Evolutionary conservation across 2,329 filamentous ascomycete genomes (phyloP).

Genomic region (Alternaria dauci): DNA sequence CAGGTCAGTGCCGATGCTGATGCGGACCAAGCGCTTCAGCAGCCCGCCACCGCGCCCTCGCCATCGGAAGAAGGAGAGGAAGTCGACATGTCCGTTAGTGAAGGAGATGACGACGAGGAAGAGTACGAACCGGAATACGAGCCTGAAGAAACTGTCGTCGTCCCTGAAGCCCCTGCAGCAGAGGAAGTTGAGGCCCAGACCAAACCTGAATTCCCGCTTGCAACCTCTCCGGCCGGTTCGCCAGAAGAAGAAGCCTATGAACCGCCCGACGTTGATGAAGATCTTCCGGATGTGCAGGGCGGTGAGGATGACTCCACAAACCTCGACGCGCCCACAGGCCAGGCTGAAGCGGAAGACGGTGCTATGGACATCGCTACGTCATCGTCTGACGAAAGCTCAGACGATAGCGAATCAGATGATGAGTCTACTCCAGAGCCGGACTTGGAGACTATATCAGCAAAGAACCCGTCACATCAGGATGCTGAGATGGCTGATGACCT

Average conservation of each 20-base stretch:
- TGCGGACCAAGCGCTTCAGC: not conserved
- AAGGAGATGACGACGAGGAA: conserved; percentile 33
- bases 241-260: conserved; percentile 46
- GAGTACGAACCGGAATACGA: conserved; percentile 39
- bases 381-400: conserved; percentile 38
- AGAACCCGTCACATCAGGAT: conserved; percentile 19
- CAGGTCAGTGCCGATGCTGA: conserved; percentile 9
- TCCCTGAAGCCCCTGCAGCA: conserved; percentile 9
- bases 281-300: conserved; percentile 19
- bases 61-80: conserved; percentile 47
- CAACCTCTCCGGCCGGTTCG: conserved; percentile 25
- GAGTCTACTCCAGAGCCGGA: conserved; percentile 26
- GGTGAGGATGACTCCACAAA: not conserved
- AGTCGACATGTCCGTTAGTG: conserved; percentile 46
- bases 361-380: conserved; percentile 49
- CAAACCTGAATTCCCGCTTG: conserved; percentile 14
- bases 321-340: conserved; percentile 4
- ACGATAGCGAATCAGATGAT: conserved; percentile 32
- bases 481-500: conserved; percentile 48
- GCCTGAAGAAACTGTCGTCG: conserved; percentile 33
- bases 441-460: conserved; percentile 19
- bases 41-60: conserved; percentile 17
- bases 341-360: conserved; percentile 37
- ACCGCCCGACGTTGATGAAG: conserved; percentile 41
- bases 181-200: conserved; percentile 11